Percentiles rank a stretch among this genome's conserved stretches.
phyloP scores from a whole-genome alignment of 1,284 basidiomycete genomes.

The Trichosporon sp. region DNA sequence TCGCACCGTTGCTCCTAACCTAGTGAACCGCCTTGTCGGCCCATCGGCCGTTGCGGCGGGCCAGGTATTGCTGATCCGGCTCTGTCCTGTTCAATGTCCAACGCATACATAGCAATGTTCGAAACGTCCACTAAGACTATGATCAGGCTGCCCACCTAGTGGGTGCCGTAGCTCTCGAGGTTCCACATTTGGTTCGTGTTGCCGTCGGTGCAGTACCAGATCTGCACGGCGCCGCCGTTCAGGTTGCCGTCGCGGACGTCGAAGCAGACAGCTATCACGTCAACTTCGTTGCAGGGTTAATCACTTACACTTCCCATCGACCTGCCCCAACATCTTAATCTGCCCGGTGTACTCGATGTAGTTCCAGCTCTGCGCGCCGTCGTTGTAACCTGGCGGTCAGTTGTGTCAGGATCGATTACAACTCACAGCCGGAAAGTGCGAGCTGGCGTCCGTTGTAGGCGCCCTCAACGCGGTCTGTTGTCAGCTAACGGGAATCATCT shows the following conservation, averaged over 20 bases:
- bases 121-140: background rate
- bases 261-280: constrained; percentile 15
- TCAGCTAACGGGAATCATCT: background rate
- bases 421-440: background rate
- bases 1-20: too few relatives aligned
- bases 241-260: constrained; percentile 23
- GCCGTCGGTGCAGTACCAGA: constrained; percentile 23
- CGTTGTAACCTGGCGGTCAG: constrained; percentile 17
- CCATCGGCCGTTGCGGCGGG: too few relatives aligned
- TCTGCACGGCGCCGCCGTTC: constrained; percentile 24
- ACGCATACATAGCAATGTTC: background rate
- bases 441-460: constrained; percentile 20
- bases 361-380: constrained; percentile 24
- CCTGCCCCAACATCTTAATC: constrained; percentile 15
- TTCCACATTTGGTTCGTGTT: constrained; percentile 25
- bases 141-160: background rate
- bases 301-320: constrained; percentile 19
- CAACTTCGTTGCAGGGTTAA: background rate
- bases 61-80: too few relatives aligned
- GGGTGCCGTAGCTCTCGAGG: constrained; percentile 2
- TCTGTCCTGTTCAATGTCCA: background rate
- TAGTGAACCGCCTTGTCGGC: too few relatives aligned
- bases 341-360: background rate
- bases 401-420: background rate
- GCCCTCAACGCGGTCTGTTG: constrained; percentile 4